A percentile compares a stretch with the other conserved stretches of the same genome.
Evolutionary conservation across 495 filamentous ascomycete species (phyloP).

Genomic region (Xylaria intraflava): DNA sequence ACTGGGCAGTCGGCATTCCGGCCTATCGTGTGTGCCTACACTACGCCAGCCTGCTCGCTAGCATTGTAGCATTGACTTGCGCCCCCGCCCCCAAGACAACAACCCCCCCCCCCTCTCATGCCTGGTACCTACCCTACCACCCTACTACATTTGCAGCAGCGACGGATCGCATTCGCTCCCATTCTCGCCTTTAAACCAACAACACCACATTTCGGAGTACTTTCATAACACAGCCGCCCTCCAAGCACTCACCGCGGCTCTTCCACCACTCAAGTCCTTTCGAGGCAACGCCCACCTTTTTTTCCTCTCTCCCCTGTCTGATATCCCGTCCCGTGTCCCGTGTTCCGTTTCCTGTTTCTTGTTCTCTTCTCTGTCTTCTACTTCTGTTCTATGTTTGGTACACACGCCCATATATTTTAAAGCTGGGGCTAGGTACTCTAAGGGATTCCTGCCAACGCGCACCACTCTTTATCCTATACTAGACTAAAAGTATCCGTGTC

Average conservation of each 20-base stretch:
- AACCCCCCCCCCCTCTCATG: too few species aligned
- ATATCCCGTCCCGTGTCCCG: too few species aligned
- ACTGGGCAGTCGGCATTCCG: too few species aligned
- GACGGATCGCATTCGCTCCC: too few species aligned
- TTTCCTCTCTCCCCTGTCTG: background rate
- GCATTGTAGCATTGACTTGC: too few species aligned
- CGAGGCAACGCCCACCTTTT: background rate
- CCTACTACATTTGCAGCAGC: too few species aligned
- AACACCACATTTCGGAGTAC: background rate
- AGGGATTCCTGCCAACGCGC: background rate
- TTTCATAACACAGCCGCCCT: constrained; percentile 5
- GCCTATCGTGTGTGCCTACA: too few species aligned
- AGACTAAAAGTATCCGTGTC: background rate
- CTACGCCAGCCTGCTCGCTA: too few species aligned
- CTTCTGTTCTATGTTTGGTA: background rate
- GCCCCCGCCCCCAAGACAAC: too few species aligned
- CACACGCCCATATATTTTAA: background rate
- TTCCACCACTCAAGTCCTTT: constrained; percentile 8
- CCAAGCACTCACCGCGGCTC: constrained; percentile 1
- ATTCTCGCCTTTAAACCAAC: too few species aligned
- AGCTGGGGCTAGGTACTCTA: too few species aligned
- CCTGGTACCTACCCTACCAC: too few species aligned
- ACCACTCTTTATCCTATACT: background rate
- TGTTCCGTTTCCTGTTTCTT: background rate
- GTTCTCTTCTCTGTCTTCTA: background rate